Percentiles rank a stretch among this genome's conserved stretches.
These are phyloP conservation scores for Sanguinoderma infundibulare DNA, from an alignment of 1,284 basidiomycete species.

Conservation along the genomic window DNA sequence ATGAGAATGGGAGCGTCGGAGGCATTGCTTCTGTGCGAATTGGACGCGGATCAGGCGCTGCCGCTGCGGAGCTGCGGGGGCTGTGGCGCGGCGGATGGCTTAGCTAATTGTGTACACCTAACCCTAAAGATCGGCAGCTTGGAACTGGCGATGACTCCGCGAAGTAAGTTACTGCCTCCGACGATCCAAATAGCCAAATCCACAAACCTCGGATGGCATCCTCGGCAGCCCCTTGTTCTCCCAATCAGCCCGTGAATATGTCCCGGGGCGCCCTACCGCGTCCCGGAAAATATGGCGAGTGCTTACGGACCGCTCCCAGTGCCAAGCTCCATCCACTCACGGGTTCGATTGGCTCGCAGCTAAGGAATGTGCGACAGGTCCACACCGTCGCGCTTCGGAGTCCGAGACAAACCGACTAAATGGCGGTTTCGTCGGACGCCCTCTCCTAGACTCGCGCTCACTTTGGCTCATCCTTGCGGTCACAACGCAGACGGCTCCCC, in stretches of 20 bases:
- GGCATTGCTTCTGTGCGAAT: not conserved
- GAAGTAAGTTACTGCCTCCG: not conserved
- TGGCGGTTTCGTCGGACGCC: conserved; percentile 9
- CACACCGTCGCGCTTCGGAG: not conserved
- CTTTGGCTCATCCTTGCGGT: conserved; percentile 1
- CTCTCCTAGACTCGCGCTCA: not conserved
- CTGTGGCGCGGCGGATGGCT: not conserved
- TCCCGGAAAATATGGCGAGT: not conserved
- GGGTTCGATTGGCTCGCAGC: not conserved
- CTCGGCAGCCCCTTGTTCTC: not conserved
- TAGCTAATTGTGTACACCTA: not conserved
- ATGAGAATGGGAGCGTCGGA: conserved; percentile 2
- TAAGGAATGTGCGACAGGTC: not conserved
- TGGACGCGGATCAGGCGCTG: conserved; percentile 5
- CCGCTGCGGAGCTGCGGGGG: conserved; percentile 18
- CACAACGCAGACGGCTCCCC: not conserved
- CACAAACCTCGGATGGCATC: not conserved
- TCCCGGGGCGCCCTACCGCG: not conserved
- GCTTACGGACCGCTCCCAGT: not conserved
- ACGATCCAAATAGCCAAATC: not conserved
- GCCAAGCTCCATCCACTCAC: not conserved
- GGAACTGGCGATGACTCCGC: conserved; percentile 1
- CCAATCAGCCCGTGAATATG: too few species aligned
- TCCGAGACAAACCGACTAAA: not conserved
- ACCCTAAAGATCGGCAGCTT: conserved; percentile 10